Evolutionary conservation across 2,329 filamentous ascomycete species (phyloP), one percentile per base, ranked within the genome.

Genomic region (Fusarium devonianum): DNA sequence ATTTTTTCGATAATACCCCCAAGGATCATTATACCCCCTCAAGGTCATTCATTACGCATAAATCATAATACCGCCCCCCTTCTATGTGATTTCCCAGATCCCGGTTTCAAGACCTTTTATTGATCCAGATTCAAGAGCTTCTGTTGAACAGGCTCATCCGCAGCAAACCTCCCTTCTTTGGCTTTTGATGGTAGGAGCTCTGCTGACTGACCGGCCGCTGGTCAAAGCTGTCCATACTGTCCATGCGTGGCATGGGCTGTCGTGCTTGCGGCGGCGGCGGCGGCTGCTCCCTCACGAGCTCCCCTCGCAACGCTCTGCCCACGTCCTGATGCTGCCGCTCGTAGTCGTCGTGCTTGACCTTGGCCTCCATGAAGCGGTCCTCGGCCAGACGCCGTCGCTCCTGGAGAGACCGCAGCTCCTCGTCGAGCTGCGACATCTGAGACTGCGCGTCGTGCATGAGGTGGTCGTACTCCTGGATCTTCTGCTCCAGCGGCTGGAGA

Each of bases 281-380:
- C 1, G 53, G 48, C 3, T 46, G n/a, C 21, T 58, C 34, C 13
- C 34, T 35, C 19, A 47, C 25, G 3, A 70, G 56, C n/a, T 76
- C 74, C 0, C 75, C 75, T 0, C 73, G 63, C 58, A 77, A 66
- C 1, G 75, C 75, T 32, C 70, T 63, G 58, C 74, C 72, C 36
- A 77, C 75, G 26, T 77, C 72, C 10, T 58, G 52, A 46, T 76
- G 71, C 62, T 76, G 74, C 5, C 73, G 67, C 34, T 65, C 64
- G 49, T 77, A 77, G 45, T 77, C 73, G 49, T 77, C 75, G 42
- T 76, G 74, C 66, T 76, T 75, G 50, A 58, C 35, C 62, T 76
- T 75, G 42, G 74, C 73, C 17, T 76, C 74, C 23, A 72, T 49
- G 65, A 69, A 77, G 14, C 73, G 72, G 5, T 67, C 67, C 64